phyloP scores from a whole-genome alignment of 2,329 filamentous ascomycete genomes.

The Amauroascus verrucosus region DNA sequence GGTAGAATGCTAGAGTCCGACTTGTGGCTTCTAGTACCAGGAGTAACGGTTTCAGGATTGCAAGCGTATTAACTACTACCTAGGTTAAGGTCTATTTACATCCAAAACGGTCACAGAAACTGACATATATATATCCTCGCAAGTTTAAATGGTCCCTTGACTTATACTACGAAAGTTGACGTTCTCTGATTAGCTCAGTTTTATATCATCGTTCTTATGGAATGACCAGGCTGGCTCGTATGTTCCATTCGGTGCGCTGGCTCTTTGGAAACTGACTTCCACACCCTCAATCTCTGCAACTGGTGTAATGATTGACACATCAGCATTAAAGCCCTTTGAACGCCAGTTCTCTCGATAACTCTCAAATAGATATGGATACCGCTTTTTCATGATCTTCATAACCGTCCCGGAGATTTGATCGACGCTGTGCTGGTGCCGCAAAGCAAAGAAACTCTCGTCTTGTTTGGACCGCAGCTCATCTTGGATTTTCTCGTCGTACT shows the following conservation, averaged over 20 bases:
- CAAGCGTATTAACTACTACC: too few relatives aligned
- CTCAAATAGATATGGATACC: conserved; percentile 46
- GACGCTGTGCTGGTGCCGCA: conserved; percentile 54
- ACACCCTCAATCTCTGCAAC: conserved; percentile 39
- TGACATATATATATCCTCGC: too few relatives aligned
- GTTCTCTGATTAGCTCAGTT: not conserved
- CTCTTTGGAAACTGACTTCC: conserved; percentile 41
- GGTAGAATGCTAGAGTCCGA: too few relatives aligned
- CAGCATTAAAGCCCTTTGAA: conserved; percentile 34
- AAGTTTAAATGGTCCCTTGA: too few relatives aligned
- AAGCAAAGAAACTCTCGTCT: conserved; percentile 45
- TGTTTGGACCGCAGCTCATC: conserved; percentile 41
- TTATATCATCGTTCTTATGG: conserved; percentile 22
- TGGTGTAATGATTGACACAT: conserved; percentile 42
- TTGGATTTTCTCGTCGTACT: conserved; percentile 47
- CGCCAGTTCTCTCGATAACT: conserved; percentile 42
- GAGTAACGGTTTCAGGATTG: too few relatives aligned
- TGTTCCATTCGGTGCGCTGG: conserved; percentile 44
- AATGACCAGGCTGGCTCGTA: conserved; percentile 41
- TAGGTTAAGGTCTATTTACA: too few relatives aligned
- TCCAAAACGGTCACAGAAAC: too few relatives aligned
- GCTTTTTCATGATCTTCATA: conserved; percentile 44
- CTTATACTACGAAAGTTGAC: not conserved
- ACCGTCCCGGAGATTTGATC: conserved; percentile 54
- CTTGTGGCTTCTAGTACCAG: too few relatives aligned